Base-by-base conservation (phyloP, 2,329 filamentous ascomycete genomes). In the Fonsecaea erecta region DNA sequence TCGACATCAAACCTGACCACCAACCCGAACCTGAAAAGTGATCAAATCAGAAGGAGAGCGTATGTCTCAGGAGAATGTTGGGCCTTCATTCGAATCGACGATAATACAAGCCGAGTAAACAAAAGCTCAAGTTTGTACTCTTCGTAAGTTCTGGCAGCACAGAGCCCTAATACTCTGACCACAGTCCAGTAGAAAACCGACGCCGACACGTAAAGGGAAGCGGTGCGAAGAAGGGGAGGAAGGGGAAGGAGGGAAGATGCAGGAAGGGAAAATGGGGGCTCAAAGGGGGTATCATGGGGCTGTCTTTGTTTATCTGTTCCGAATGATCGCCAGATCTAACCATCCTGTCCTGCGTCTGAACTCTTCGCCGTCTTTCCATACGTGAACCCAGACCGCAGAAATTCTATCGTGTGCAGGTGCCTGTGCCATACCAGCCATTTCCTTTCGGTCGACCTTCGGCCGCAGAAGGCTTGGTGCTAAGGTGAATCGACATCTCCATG, bases 241-340 rank as follows among this genome's bases (percentile, higher is more conserved):
- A 30, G 28, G 28, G 28, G 28, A 30, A 30, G 9, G 51, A 53
- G 30, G 26, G 51, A 53, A 53, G 51, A 52, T 28, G 51, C 51
- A 24, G 26, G 8, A 18, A 3, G n/a, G 51, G 51, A 18, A 21
- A n/a, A 32, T 32, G 6, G 16, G 30, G 32, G 18, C 18, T 11
- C 9, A n/a, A 61, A 61, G 32, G 48, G 57, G 58, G 58, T 61
- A 61, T 61, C 58, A 60, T 54, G 58, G 58, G 21, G 58, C 58
- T 61, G 58, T 54, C 34, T 43, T n/a, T 54, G 55, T 54, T 18
- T 61, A 54, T 61, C 32, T 53, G 32, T 40, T 61, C 35, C 58
- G 51, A 53, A 53, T 46, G 48, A 60, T 37, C 57, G 8, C 57
- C 43, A 37, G n/a, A 24, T 60, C 28, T 52, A 32, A 40, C 12